These are phyloP conservation scores for Metschnikowia continentalis DNA, from an alignment of 805 yeast species.

Conservation along the genomic window DNA sequence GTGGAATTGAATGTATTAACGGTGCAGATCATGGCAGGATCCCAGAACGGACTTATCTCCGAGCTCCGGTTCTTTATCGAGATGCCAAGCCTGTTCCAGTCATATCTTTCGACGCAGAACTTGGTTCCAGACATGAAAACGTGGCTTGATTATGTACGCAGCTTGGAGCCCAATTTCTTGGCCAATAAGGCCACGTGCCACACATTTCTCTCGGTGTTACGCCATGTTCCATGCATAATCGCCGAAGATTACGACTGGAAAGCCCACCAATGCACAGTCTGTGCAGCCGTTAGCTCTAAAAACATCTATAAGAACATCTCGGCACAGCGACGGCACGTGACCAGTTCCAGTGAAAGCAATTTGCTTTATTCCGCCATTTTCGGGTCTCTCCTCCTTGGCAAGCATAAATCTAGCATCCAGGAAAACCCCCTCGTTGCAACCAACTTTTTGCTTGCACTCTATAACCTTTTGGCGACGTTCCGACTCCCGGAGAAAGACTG, in stretches of 20 bases:
- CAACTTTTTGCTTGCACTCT: conserved; percentile 46
- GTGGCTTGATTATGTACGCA: conserved; percentile 23
- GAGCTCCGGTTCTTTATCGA: conserved; percentile 11
- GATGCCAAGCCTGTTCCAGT: background rate
- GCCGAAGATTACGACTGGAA: conserved; percentile 32
- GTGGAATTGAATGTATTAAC: conserved; percentile 12
- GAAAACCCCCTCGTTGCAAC: conserved; percentile 27
- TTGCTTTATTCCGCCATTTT: conserved; percentile 24
- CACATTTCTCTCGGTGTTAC: conserved; percentile 36
- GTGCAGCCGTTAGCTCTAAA: conserved; percentile 30
- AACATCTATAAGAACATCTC: conserved; percentile 24
- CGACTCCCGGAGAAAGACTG: conserved; percentile 39
- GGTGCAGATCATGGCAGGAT: background rate
- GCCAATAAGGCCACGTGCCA: conserved; percentile 16
- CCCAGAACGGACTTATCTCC: background rate
- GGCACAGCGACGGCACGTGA: conserved; percentile 20
- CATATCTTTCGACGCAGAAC: conserved; percentile 1
- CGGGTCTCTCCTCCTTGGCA: conserved; percentile 16
- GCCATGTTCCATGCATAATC: conserved; percentile 41
- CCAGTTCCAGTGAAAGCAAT: conserved; percentile 21
- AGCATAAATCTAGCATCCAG: conserved; percentile 7
- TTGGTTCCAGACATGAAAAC: conserved; percentile 1
- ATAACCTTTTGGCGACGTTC: conserved; percentile 49
- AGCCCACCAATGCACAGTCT: conserved; percentile 31
- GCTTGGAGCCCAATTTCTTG: conserved; percentile 7